These are phyloP conservation scores for Paramecium octaurelia DNA, from an alignment of 73 alveolate species.

Conservation along the genomic window DNA sequence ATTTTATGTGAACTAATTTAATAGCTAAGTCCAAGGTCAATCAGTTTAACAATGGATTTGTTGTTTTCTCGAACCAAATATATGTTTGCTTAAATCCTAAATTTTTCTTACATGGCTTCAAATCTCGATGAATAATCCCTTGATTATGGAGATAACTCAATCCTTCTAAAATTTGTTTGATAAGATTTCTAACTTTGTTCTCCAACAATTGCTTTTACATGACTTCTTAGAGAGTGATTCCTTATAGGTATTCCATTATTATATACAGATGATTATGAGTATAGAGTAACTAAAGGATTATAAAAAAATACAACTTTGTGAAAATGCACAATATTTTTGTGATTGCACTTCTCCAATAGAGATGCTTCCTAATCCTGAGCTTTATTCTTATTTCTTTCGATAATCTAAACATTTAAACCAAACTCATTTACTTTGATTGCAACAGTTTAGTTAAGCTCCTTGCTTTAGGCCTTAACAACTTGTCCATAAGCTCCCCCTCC, in stretches of 20 bases:
- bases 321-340: slow-evolving; percentile 6
- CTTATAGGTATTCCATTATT: neutral
- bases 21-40: slow-evolving; percentile 19
- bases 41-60: neutral
- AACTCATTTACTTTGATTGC: neutral
- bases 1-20: neutral
- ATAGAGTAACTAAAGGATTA: neutral
- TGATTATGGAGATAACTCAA: neutral
- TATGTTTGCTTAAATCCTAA: slow-evolving; percentile 17
- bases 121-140: slow-evolving; percentile 37
- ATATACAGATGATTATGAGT: neutral
- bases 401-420: neutral
- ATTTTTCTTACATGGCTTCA: slow-evolving; percentile 25
- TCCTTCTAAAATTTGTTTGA: neutral
- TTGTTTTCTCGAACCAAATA: neutral
- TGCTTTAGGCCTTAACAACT: slow-evolving; percentile 13
- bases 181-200: neutral
- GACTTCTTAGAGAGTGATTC: neutral
- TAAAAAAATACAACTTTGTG: neutral
- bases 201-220: neutral
- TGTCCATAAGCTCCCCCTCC: slow-evolving; percentile 34
- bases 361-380: neutral
- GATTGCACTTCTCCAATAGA: neutral
- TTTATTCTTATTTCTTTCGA: neutral
- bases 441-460: neutral